Evolutionary conservation across 306 rosid genomes (phyloP), one percentile per base, ranked within the genome.

Genomic region (Canavalia gladiata): DNA sequence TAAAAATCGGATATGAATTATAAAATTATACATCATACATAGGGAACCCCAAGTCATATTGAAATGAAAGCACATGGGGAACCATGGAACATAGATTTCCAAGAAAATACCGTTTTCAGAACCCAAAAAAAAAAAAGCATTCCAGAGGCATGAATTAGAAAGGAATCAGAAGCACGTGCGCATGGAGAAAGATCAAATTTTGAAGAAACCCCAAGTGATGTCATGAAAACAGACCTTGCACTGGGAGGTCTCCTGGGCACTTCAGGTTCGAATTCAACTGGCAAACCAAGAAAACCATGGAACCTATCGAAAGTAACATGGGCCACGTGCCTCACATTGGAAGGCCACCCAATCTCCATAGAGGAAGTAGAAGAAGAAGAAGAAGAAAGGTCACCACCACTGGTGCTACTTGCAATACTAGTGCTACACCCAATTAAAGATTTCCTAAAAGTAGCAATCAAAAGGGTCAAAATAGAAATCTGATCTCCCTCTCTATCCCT

Each of bases 331-430:
- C 98, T 86, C 25, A 93, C 99, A 86, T 95, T 85, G 0, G 97
- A 90, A 84, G 98, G 99, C 94, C 94, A 93, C 0, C 99, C 97
- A 92, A 95, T 95, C 85, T 95, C 98, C 98, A 93, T 95, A 0
- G 97, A 84, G 74, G 97, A 86, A 79, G 85, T 76, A 35, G 82
- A 41, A 18, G 46, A 6, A 79, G 85, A 82, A 35, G 82, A 41
- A 18, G 46, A 6, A 11, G 91, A 86, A 8, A 91, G 82, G 73
- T 85, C 78, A 10, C 82, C 81, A 54, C 65, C 46, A 6, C 70
- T 68, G 34, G 81, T 78, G 12, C 88, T 79, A 18, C 25, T 18
- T 18, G 25, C 0, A n/a, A 57, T 56, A 0, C 58, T 84, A 13
- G 86, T 82, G 52, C 91, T 89, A 82, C 97, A 93, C 8, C 91